Conservation (phyloP, 139 green algal genomes). For the Micractinium sp. region DNA sequence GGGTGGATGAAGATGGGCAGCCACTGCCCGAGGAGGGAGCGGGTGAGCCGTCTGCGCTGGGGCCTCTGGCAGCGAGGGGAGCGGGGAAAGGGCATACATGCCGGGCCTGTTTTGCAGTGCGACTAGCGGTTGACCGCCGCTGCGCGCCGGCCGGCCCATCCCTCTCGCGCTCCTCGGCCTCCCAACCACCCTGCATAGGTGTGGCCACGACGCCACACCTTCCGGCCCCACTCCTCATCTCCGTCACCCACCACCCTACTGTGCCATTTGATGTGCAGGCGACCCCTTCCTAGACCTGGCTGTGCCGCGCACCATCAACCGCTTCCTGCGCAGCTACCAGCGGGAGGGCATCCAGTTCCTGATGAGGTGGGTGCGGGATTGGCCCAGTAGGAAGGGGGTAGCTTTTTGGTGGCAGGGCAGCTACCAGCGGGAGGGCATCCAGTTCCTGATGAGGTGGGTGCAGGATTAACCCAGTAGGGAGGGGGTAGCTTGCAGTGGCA, state of each 20-base stretch:
- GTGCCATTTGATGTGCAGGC: not conserved
- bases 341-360: slow-evolving; percentile 69
- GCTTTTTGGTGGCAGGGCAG: not conserved
- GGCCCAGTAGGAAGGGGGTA: too few relatives aligned
- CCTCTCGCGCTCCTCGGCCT: not conserved
- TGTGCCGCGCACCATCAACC: slow-evolving; percentile 61
- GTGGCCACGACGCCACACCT: not conserved
- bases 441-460: slow-evolving; percentile 56
- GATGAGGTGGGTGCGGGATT: slow-evolving; percentile 17
- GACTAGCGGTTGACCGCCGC: too few relatives aligned
- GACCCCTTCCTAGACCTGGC: slow-evolving; percentile 6
- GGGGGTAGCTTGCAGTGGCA: not conserved
- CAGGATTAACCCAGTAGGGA: too few relatives aligned
- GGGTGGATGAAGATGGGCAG: slow-evolving; percentile 21
- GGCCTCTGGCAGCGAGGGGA: too few relatives aligned
- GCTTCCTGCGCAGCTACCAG: slow-evolving; percentile 69
- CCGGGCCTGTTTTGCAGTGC: too few relatives aligned
- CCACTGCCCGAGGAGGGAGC: not conserved
- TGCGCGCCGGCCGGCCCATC: too few relatives aligned
- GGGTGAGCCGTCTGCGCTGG: not conserved
- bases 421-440: slow-evolving; percentile 51
- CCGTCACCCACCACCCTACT: not conserved
- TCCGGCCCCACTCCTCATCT: too few relatives aligned
- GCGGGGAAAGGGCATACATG: too few relatives aligned
- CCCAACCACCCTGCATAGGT: too few relatives aligned